These are phyloP conservation scores for Rhodotorula graminis DNA, from an alignment of 768 basidiomycete genomes.

Conservation along the genomic window DNA sequence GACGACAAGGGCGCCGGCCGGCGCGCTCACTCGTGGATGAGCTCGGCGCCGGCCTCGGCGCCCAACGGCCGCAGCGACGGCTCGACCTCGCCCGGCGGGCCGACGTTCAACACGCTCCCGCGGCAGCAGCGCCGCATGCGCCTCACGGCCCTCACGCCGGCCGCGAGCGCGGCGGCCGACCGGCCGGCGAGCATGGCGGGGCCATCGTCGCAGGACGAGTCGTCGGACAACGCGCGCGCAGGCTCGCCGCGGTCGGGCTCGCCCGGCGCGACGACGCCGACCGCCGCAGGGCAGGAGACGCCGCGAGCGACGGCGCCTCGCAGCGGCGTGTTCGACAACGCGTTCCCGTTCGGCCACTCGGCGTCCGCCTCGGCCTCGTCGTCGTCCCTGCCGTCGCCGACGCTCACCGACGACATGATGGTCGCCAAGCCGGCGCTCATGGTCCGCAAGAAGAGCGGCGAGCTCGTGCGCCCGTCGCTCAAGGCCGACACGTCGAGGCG, in stretches of 20 bases:
- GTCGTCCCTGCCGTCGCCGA: background rate
- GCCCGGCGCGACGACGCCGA: background rate
- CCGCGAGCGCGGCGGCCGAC: too few relatives aligned
- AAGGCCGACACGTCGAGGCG: conserved; percentile 58
- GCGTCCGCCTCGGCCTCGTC: conserved; percentile 19
- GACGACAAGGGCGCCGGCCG: background rate
- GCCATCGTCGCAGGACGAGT: conserved; percentile 29
- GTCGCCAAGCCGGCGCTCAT: conserved; percentile 49
- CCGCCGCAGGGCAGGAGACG: background rate
- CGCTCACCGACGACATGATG: conserved; percentile 14
- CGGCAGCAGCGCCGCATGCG: conserved; percentile 9
- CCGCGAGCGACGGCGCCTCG: background rate
- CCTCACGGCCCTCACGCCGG: conserved; percentile 15
- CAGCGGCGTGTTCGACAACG: background rate
- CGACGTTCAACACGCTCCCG: conserved; percentile 2
- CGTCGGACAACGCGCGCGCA: conserved; percentile 5
- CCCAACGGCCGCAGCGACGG: background rate
- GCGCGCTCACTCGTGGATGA: background rate
- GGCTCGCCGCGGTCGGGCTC: background rate
- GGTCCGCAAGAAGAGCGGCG: conserved; percentile 87
- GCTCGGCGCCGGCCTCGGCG: background rate
- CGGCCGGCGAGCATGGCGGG: background rate
- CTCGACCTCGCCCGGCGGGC: background rate
- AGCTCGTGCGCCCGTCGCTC: conserved; percentile 84
- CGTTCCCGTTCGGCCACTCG: conserved; percentile 15